Conservation (phyloP, 1,284 basidiomycete species). For the Pseudozyma thailandica region DNA sequence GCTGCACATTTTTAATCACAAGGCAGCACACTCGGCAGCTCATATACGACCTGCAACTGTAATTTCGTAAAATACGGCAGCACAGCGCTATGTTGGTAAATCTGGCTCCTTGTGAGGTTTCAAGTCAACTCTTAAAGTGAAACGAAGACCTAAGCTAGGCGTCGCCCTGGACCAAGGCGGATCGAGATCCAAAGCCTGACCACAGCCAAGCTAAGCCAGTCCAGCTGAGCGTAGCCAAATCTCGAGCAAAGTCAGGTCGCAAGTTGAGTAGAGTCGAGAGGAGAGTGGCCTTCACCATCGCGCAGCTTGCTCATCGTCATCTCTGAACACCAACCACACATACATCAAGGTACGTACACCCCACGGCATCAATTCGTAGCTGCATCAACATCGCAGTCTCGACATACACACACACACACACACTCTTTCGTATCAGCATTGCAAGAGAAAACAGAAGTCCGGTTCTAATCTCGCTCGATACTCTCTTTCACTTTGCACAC, state of each 20-base stretch:
- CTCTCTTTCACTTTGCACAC: conserved; percentile 1
- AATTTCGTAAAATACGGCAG: conserved; percentile 12
- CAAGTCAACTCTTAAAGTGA: too few species aligned
- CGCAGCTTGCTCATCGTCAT: conserved; percentile 25
- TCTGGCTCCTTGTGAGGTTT: background rate
- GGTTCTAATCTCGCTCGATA: conserved; percentile 20
- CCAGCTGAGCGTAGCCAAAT: background rate
- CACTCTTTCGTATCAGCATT: too few species aligned
- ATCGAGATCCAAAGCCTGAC: conserved; percentile 1
- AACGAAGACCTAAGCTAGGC: too few species aligned
- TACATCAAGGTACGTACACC: conserved; percentile 45
- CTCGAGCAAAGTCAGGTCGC: too few species aligned
- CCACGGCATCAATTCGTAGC: conserved; percentile 10
- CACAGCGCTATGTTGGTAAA: conserved; percentile 7
- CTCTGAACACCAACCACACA: conserved; percentile 43
- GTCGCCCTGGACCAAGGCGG: background rate
- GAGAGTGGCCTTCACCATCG: conserved; percentile 23
- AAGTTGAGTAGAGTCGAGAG: background rate
- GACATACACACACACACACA: background rate
- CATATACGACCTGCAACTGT: background rate
- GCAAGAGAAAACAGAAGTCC: conserved; percentile 3
- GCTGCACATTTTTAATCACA: background rate
- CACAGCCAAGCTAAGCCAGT: background rate
- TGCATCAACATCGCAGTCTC: conserved; percentile 5
- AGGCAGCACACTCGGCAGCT: conserved; percentile 9